phyloP scores from a whole-genome alignment of 179 eudicot genomes.

The Camellia oleifera region DNA sequence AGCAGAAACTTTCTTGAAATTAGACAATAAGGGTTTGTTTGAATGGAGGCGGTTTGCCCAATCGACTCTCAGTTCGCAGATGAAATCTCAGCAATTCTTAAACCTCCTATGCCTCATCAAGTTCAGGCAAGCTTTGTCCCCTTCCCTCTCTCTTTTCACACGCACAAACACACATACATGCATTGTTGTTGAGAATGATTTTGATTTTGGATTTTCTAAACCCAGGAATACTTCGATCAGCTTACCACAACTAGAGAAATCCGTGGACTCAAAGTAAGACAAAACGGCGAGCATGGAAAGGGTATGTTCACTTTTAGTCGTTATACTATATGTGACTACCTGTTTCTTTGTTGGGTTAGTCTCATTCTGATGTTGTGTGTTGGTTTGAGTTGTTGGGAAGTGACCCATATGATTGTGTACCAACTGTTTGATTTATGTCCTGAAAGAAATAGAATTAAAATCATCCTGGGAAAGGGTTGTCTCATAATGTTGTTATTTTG shows the following conservation, averaged over 20 bases:
- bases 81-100: constrained; percentile 61
- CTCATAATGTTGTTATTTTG: not conserved
- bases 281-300: constrained; percentile 54
- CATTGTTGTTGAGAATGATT: constrained; percentile 4
- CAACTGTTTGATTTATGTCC: constrained; percentile 7
- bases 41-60: constrained; percentile 45
- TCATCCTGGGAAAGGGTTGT: too few relatives aligned
- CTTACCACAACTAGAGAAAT: constrained; percentile 44
- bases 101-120: constrained; percentile 39
- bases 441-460: not conserved
- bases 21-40: not conserved
- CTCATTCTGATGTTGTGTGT: not conserved
- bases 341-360: not conserved
- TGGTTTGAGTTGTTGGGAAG: not conserved
- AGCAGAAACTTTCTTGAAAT: not conserved
- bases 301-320: constrained; percentile 32
- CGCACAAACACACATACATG: not conserved
- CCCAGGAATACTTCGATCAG: constrained; percentile 68
- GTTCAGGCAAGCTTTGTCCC: constrained; percentile 37
- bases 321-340: not conserved
- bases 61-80: constrained; percentile 43
- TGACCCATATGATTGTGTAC: not conserved
- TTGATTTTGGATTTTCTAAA: not conserved
- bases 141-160: not conserved
- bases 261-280: constrained; percentile 48